A percentile compares a stretch with the other conserved stretches of the same genome.
Conservation (phyloP, 768 basidiomycete species). For the Amanita molliuscula region DNA sequence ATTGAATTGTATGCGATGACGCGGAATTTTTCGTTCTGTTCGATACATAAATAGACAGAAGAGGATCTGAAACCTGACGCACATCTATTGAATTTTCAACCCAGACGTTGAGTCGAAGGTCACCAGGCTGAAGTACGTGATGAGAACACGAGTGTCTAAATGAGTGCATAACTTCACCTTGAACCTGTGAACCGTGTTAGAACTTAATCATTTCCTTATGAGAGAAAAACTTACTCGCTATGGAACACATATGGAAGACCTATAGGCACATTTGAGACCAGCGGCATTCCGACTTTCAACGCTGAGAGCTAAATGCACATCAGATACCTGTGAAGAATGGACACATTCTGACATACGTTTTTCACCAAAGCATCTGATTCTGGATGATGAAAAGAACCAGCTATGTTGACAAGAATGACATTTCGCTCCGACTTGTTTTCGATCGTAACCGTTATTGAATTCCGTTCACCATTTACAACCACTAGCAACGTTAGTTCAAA, state of each 20-base stretch:
- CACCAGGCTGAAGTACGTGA: constrained; percentile 46
- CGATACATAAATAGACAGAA: neutral
- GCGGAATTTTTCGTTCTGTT: constrained; percentile 47
- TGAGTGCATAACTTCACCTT: constrained; percentile 32
- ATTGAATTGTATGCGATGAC: constrained; percentile 65
- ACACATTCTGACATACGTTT: constrained; percentile 40
- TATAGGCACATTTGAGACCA: constrained; percentile 48
- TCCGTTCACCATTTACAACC: constrained; percentile 76
- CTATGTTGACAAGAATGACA: constrained; percentile 52
- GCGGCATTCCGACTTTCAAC: constrained; percentile 37
- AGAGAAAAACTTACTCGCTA: constrained; percentile 57
- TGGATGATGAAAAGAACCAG: constrained; percentile 59
- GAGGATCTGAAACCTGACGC: constrained; percentile 12
- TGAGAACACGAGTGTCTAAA: constrained; percentile 1
- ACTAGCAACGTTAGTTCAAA: constrained; percentile 30
- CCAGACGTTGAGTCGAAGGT: constrained; percentile 66
- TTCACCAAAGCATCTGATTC: constrained; percentile 56
- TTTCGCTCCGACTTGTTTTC: constrained; percentile 73
- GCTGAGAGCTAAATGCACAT: constrained; percentile 42
- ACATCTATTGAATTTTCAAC: constrained; percentile 63
- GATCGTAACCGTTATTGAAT: constrained; percentile 49
- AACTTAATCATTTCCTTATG: constrained; percentile 1
- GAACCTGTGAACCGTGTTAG: constrained; percentile 32
- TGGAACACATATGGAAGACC: constrained; percentile 65
- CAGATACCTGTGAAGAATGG: neutral